A percentile compares a stretch with the other conserved stretches of the same genome.
These are phyloP conservation scores for Buxus sempervirens DNA, from an alignment of 164 flowering plant species.

Conservation along the genomic window DNA sequence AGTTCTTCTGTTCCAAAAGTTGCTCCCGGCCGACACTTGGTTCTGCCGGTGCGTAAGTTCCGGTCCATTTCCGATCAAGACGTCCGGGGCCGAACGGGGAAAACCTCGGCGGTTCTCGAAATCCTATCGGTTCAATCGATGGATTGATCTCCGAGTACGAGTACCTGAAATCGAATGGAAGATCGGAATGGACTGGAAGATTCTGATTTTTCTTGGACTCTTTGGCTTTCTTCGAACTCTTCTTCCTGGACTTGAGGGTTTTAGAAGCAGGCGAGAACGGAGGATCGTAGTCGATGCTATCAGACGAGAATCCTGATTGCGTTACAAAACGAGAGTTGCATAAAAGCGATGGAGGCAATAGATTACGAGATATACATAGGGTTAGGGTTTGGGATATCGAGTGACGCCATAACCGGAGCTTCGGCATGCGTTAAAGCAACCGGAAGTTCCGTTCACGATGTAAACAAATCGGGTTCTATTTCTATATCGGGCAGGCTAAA, in stretches of 20 bases:
- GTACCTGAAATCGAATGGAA: slow-evolving; percentile 82
- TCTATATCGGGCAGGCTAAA: no score
- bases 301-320: slow-evolving; percentile 23
- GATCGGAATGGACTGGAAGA: slow-evolving; percentile 41
- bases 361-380: not conserved
- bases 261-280: slow-evolving; percentile 48
- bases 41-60: slow-evolving; percentile 59
- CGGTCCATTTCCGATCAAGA: slow-evolving; percentile 80
- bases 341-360: not conserved
- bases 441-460: no score
- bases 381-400: slow-evolving; percentile 15
- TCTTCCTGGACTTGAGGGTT: slow-evolving; percentile 22
- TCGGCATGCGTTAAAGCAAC: slow-evolving; percentile 19
- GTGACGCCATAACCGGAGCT: slow-evolving; percentile 35
- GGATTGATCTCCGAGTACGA: slow-evolving; percentile 78
- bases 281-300: slow-evolving; percentile 44
- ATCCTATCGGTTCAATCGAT: slow-evolving; percentile 58
- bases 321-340: slow-evolving; percentile 12
- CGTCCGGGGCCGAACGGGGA: slow-evolving; percentile 93
- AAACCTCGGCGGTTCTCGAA: slow-evolving; percentile 72
- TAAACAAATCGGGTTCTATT: no score
- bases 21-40: slow-evolving; percentile 18
- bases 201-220: slow-evolving; percentile 11
- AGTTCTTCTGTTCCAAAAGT: slow-evolving; percentile 37
- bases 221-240: slow-evolving; percentile 5